Base-by-base conservation (phyloP, 495 filamentous ascomycete species). In the Xylona heveae region DNA sequence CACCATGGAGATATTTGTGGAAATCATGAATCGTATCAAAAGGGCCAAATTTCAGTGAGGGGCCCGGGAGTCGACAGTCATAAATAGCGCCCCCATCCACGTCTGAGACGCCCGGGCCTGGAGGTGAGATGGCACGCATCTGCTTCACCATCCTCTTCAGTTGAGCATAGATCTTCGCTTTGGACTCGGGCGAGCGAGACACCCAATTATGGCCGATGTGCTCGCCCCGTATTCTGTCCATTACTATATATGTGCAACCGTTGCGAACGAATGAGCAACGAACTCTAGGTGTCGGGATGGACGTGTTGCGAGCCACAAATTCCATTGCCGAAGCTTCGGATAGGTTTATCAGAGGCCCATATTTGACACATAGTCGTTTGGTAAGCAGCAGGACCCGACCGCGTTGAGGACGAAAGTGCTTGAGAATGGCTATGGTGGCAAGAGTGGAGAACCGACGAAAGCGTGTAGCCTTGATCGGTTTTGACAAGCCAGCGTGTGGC, bases 221-320 rank as follows among this genome's bases (percentile, higher is more conserved):
- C 14, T 56, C 48, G 14, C 61, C 64, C 7, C 52, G 32, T 24
- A 66, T 58, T 38, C 54, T 49, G 33, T 65, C 52, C 58, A 66
- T 65, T 26, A 60, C 48, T 31, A 66, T 65, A 34, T 60, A 67
- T 0, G 55, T 57, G 16, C 36, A 34, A 3, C 43, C 56, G 26
- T 43, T 42, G 40, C 44, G 47, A 7, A 35, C 49, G 38, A 67
- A 68, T 19, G 61, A 46, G 42, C 55, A 66, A 33, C 54, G 43
- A 28, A 67, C 46, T 33, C 54, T 55, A 3, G 61, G 64, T 0
- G 66, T 58, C 5, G 64, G 62, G 19, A 71, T 53, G 6, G 53
- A 52, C 3, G 62, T 69, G 22, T 62, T 33, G 33, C 54, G 24
- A 2, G 46, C 38, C 20, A 67, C 42, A 28, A 63, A 64, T 21